These are phyloP conservation scores for Monosporascus sp. DNA, from an alignment of 2,329 filamentous ascomycete species.

Conservation along the genomic window DNA sequence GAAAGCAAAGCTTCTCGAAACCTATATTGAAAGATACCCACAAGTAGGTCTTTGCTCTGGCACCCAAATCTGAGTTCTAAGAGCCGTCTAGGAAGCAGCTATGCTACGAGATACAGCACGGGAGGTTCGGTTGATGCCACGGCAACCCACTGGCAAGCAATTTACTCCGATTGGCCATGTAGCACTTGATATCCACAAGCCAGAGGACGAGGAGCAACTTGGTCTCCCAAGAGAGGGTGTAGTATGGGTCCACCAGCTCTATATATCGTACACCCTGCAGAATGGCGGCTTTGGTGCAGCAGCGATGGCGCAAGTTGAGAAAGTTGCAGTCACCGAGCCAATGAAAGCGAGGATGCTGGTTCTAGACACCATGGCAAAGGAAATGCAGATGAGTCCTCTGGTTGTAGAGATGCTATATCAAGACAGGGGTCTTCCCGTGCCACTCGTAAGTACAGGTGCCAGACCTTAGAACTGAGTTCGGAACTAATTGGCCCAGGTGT, in stretches of 20 bases:
- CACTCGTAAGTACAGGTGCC: constrained; percentile 17
- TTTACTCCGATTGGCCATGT: constrained; percentile 38
- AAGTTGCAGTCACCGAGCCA: constrained; percentile 24
- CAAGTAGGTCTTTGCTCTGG: constrained; percentile 17
- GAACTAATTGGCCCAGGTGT: not conserved
- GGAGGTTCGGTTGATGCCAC: constrained; percentile 20
- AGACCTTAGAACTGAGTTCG: not conserved
- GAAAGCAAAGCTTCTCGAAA: constrained; percentile 23
- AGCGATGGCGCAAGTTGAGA: constrained; percentile 32
- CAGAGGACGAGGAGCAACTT: constrained; percentile 25
- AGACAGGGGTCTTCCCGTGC: constrained; percentile 18
- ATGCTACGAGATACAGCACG: constrained; percentile 31
- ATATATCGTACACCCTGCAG: constrained; percentile 35
- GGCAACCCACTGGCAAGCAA: constrained; percentile 23
- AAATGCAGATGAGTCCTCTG: constrained; percentile 23
- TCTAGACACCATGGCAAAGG: constrained; percentile 30
- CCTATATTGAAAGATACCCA: constrained; percentile 25
- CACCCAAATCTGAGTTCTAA: constrained; percentile 1
- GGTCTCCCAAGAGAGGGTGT: constrained; percentile 25
- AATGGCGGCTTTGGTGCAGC: constrained; percentile 29
- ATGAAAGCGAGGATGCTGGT: constrained; percentile 28
- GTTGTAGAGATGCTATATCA: constrained; percentile 21
- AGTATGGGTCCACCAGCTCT: constrained; percentile 36
- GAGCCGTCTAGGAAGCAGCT: constrained; percentile 23
- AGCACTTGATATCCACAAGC: constrained; percentile 28